A percentile compares a stretch with the other conserved stretches of the same genome.
Conservation (phyloP, 2,329 filamentous ascomycete genomes). For the Diaporthe longicolla region DNA sequence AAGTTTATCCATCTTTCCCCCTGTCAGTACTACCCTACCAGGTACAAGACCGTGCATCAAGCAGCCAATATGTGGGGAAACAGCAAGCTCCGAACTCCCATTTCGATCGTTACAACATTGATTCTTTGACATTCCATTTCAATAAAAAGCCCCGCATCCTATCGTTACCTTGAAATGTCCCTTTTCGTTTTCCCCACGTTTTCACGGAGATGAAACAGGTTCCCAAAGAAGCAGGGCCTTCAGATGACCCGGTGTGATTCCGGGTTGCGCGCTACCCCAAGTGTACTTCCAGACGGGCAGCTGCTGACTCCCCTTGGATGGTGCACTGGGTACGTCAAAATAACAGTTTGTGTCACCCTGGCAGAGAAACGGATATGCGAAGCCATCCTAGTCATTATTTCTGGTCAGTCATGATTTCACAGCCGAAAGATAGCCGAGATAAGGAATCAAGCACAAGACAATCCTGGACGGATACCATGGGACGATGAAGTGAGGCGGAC, state of each 20-base stretch:
- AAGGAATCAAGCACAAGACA: background rate
- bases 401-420: constrained; percentile 8
- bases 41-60: background rate
- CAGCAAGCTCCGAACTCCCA: constrained; percentile 6
- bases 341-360: constrained; percentile 34
- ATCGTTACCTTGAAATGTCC: background rate
- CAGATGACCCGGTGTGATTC: constrained; percentile 37
- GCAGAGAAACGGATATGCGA: constrained; percentile 35
- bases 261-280: constrained; percentile 30
- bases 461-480: background rate
- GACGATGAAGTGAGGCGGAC: too few relatives aligned
- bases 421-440: background rate
- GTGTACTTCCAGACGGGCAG: constrained; percentile 34
- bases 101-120: constrained; percentile 11
- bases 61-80: constrained; percentile 22
- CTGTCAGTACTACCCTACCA: constrained; percentile 2
- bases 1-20: background rate
- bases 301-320: background rate
- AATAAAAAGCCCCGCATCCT: background rate
- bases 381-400: background rate
- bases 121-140: background rate
- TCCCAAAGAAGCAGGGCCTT: constrained; percentile 35
- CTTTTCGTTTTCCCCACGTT: background rate
- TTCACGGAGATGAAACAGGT: constrained; percentile 28
- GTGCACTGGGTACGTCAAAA: constrained; percentile 37